Conservation (phyloP, 352 stramenopile genomes). For the Detonula confervacea region DNA sequence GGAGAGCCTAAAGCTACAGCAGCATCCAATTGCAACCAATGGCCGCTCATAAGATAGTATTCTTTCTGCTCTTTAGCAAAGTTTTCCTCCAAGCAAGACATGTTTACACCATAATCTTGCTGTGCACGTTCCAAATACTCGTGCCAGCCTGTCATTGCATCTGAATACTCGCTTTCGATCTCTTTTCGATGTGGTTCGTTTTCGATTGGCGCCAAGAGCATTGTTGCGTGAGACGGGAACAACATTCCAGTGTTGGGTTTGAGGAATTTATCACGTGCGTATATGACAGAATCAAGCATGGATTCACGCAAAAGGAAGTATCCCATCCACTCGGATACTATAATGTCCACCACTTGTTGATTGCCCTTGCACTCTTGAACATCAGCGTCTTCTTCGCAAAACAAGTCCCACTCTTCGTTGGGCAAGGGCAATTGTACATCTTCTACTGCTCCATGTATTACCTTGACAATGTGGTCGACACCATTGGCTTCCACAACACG, state of each 20-base stretch:
- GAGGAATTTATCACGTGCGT: slow-evolving; percentile 90
- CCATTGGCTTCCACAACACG: slow-evolving; percentile 92
- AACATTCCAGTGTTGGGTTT: slow-evolving; percentile 89
- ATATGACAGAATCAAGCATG: slow-evolving; percentile 96
- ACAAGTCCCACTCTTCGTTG: slow-evolving; percentile 46
- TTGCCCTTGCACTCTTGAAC: background rate
- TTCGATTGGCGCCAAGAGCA: slow-evolving; percentile 92
- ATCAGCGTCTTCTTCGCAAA: slow-evolving; percentile 12
- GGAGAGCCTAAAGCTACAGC: slow-evolving; percentile 65
- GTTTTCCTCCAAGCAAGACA: slow-evolving; percentile 85
- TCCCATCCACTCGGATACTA: slow-evolving; percentile 98
- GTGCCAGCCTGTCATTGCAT: slow-evolving; percentile 59
- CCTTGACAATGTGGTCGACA: slow-evolving; percentile 82
- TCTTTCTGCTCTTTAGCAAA: slow-evolving; percentile 90
- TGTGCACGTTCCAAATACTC: slow-evolving; percentile 79
- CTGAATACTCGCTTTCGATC: slow-evolving; percentile 45
- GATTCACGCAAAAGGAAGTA: slow-evolving; percentile 97
- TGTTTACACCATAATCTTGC: slow-evolving; percentile 93
- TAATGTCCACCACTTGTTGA: slow-evolving; percentile 89
- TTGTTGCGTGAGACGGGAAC: slow-evolving; percentile 93
- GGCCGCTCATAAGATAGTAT: slow-evolving; percentile 85
- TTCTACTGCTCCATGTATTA: slow-evolving; percentile 85
- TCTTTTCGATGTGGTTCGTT: slow-evolving; percentile 81
- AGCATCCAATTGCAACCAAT: slow-evolving; percentile 69
- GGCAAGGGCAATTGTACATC: slow-evolving; percentile 88